Evolutionary conservation across 73 alveolate genomes (phyloP).

Genomic region (Paramecium sexaurelia): DNA sequence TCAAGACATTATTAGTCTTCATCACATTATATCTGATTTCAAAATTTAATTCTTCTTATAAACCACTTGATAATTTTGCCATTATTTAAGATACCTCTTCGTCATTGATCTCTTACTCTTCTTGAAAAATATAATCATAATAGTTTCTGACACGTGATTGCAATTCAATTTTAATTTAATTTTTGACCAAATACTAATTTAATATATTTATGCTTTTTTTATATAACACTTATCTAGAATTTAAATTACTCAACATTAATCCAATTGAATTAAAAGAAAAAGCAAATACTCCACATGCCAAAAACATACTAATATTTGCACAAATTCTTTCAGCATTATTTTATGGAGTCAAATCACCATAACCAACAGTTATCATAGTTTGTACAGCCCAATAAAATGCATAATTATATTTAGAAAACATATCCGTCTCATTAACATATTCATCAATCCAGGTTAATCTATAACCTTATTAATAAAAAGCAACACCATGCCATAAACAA

Average conservation of each 20-base stretch:
- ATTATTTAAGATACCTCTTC: conserved; percentile 48
- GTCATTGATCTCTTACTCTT: conserved; percentile 45
- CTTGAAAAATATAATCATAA: conserved; percentile 77
- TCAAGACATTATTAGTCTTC: conserved; percentile 19
- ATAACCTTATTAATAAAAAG: conserved; percentile 51
- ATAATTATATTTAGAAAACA: conserved; percentile 55
- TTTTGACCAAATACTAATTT: conserved; percentile 70
- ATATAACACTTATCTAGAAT: conserved; percentile 65
- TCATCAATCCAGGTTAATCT: conserved; percentile 71
- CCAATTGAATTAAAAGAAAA: conserved; percentile 85
- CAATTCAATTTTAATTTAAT: conserved; percentile 74
- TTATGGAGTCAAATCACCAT: conserved; percentile 87
- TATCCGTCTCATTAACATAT: conserved; percentile 10
- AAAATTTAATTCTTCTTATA: conserved; percentile 31
- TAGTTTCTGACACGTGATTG: conserved; percentile 74
- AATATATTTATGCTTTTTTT: conserved; percentile 68
- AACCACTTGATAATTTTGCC: conserved; percentile 7
- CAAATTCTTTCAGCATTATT: conserved; percentile 74
- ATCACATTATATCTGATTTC: conserved; percentile 44
- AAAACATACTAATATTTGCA: conserved; percentile 77
- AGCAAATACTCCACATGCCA: conserved; percentile 90
- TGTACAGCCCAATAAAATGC: conserved; percentile 80
- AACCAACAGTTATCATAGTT: conserved; percentile 90
- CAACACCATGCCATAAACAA: conserved; percentile 75
- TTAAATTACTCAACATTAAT: conserved; percentile 69